A percentile compares a stretch with the other conserved stretches of the same genome.
These are phyloP conservation scores for Mrakia frigida DNA, from an alignment of 768 basidiomycete genomes.

Conservation along the genomic window DNA sequence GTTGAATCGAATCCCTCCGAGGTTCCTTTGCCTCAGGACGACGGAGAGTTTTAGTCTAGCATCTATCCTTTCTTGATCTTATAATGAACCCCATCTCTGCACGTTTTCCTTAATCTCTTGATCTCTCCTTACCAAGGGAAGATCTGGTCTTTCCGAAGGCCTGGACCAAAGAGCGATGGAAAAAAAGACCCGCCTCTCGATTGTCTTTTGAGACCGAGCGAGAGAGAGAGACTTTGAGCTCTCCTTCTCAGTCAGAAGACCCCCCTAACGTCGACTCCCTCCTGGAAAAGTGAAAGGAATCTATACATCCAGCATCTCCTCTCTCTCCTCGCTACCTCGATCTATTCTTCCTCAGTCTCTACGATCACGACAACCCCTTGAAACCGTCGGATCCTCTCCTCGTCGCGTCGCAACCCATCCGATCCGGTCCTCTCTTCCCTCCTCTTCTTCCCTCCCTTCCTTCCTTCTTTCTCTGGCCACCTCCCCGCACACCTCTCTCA, in stretches of 20 bases:
- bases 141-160: neutral
- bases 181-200: neutral
- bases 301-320: too few species aligned
- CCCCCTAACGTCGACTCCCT: too few species aligned
- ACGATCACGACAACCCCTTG: too few species aligned
- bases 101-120: neutral
- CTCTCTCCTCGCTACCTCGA: neutral
- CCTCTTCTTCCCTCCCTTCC: neutral
- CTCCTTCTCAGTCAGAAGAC: too few species aligned
- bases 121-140: neutral
- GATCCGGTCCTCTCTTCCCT: neutral
- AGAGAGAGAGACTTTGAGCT: too few species aligned
- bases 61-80: neutral
- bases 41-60: too few species aligned
- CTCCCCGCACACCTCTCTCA: neutral
- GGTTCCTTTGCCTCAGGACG: neutral
- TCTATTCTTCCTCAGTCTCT: too few species aligned
- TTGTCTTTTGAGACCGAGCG: neutral
- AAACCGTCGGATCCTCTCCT: neutral
- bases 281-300: too few species aligned
- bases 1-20: neutral
- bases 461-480: neutral
- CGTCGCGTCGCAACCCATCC: neutral
- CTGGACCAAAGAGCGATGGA: neutral
- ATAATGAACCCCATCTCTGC: neutral